Conservation (phyloP, 2,329 filamentous ascomycete genomes). For the Myriosclerotinia duriaeana region DNA sequence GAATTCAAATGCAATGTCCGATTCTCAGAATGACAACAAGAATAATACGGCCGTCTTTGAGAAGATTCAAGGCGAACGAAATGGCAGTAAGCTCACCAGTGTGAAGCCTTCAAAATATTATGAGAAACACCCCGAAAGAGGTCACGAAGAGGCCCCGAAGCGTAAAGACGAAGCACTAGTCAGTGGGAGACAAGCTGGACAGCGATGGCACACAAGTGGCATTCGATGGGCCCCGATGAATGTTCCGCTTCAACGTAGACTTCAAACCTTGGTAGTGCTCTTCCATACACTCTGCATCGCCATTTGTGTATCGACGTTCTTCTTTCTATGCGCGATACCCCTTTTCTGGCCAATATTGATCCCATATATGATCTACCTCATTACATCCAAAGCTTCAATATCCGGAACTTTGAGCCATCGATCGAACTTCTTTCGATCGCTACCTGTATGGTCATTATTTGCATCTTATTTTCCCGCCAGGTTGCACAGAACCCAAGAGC, state of each 20-base stretch:
- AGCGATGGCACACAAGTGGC: conserved; percentile 44
- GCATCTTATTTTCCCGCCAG: conserved; percentile 88
- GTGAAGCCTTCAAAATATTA: conserved; percentile 32
- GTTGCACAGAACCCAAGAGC: conserved; percentile 78
- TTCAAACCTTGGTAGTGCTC: conserved; percentile 77
- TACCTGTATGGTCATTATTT: conserved; percentile 82
- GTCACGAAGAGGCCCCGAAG: conserved; percentile 28
- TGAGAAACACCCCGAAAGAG: conserved; percentile 27
- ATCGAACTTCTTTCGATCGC: conserved; percentile 69
- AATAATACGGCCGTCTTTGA: conserved; percentile 31
- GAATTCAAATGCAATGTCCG: conserved; percentile 18
- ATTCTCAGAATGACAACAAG: conserved; percentile 14
- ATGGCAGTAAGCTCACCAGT: conserved; percentile 34
- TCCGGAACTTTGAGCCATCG: conserved; percentile 75
- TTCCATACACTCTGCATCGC: conserved; percentile 71
- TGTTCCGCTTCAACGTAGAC: conserved; percentile 66
- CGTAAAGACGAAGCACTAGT: conserved; percentile 34
- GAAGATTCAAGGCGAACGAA: conserved; percentile 30
- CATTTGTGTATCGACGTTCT: conserved; percentile 75
- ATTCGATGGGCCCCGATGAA: conserved; percentile 84
- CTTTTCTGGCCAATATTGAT: conserved; percentile 80
- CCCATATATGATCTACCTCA: conserved; percentile 78
- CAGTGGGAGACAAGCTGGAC: conserved; percentile 39
- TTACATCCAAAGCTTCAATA: conserved; percentile 74
- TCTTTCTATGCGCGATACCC: conserved; percentile 86